Evolutionary conservation across 805 yeast genomes (phyloP).

Genomic region (Metschnikowia shivogae): DNA sequence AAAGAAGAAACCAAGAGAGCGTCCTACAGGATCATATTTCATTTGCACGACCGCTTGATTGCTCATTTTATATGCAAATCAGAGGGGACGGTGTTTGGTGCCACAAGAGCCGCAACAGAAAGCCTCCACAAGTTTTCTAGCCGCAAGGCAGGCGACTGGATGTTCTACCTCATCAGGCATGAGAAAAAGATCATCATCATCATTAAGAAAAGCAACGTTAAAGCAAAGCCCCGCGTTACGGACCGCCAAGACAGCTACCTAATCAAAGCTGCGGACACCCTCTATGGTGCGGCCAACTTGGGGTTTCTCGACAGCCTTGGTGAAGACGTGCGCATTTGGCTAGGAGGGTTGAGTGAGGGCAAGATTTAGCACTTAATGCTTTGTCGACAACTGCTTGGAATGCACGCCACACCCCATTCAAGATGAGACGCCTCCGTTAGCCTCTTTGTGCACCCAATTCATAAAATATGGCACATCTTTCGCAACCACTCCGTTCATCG

Average conservation of each 20-base stretch:
- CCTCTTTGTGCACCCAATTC: conserved; percentile 21
- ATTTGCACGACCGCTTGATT: conserved; percentile 36
- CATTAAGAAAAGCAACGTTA: conserved; percentile 31
- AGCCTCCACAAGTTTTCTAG: conserved; percentile 40
- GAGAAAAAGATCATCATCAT: conserved; percentile 29
- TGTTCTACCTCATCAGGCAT: conserved; percentile 35
- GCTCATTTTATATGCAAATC: conserved; percentile 27
- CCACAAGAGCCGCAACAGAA: conserved; percentile 23
- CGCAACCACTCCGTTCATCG: conserved; percentile 32
- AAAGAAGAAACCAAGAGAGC: background rate
- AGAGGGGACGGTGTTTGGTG: conserved; percentile 22
- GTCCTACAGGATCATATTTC: conserved; percentile 17
- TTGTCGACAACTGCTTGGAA: too few relatives aligned
- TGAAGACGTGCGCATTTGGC: conserved; percentile 40
- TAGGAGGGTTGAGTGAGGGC: conserved; percentile 23
- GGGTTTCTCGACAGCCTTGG: conserved; percentile 41
- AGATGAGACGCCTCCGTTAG: background rate
- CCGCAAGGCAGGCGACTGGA: conserved; percentile 38
- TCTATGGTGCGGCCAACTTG: conserved; percentile 27
- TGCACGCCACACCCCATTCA: too few relatives aligned
- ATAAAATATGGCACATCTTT: conserved; percentile 40
- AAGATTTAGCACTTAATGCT: background rate
- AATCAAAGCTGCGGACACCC: conserved; percentile 20
- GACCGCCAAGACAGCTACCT: conserved; percentile 13
- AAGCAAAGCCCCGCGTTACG: conserved; percentile 11